Evolutionary conservation across 1,139 yeast genomes (phyloP).

Genomic region (Blastobotrys capitulatus): DNA sequence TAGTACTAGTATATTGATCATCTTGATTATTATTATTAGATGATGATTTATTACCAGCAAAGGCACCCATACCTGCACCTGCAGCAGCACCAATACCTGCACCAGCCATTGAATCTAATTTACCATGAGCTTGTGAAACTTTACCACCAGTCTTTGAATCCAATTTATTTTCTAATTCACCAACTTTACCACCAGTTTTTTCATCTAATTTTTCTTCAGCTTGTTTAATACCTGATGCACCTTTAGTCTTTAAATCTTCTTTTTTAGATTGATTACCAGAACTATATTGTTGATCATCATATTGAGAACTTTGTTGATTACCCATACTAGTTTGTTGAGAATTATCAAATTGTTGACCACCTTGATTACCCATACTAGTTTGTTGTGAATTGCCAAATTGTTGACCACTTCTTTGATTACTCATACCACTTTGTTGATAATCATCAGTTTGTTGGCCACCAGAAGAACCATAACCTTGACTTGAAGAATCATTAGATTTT

Average conservation of each 20-base stretch:
- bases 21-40: not conserved
- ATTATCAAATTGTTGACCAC: too few species aligned
- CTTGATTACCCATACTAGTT: too few species aligned
- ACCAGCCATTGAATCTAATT: not conserved
- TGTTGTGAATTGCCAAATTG: too few species aligned
- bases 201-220: slow-evolving; percentile 1
- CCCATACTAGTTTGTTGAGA: too few species aligned
- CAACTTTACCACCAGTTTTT: slow-evolving; percentile 2
- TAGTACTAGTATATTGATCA: not conserved
- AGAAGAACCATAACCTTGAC: not conserved
- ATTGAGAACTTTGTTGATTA: too few species aligned
- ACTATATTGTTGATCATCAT: not conserved
- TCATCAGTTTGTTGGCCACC: not conserved
- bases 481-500: not conserved
- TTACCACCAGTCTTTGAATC: slow-evolving; percentile 7
- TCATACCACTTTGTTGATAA: too few species aligned
- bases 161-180: not conserved
- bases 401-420: too few species aligned
- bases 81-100: slow-evolving; percentile 12
- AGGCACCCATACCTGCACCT: slow-evolving; percentile 11
- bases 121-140: not conserved
- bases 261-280: not conserved
- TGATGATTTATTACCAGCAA: not conserved
- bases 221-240: not conserved
- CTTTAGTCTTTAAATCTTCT: not conserved